Evolutionary conservation across 129 eudicot species (phyloP).

Genomic region (Calendula officinalis): DNA sequence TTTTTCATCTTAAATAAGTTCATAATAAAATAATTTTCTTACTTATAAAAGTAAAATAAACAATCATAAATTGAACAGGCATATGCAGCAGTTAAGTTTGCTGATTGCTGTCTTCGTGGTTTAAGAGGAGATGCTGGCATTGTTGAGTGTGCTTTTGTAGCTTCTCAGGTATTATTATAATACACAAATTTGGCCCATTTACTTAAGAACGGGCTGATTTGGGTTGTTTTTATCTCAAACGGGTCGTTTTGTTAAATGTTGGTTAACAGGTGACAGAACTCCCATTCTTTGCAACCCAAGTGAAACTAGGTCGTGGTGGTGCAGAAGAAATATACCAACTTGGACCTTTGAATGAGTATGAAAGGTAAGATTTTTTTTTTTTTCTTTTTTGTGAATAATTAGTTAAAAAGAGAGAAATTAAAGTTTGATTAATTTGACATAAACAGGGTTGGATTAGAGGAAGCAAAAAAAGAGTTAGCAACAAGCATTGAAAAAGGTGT

Average conservation of each 20-base stretch:
- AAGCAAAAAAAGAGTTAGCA: slow-evolving; percentile 71
- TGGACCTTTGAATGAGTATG: slow-evolving; percentile 82
- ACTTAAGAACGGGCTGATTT: not conserved
- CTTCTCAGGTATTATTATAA: slow-evolving; percentile 55
- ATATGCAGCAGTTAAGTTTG: slow-evolving; percentile 92
- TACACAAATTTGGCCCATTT: not conserved
- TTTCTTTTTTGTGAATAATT: not conserved
- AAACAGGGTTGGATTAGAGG: slow-evolving; percentile 73
- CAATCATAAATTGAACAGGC: slow-evolving; percentile 41
- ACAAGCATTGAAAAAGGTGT: slow-evolving; percentile 83
- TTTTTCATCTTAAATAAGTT: not conserved
- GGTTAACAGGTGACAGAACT: slow-evolving; percentile 71
- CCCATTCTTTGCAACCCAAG: slow-evolving; percentile 84
- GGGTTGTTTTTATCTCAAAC: not conserved
- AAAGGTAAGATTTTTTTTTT: slow-evolving; percentile 43
- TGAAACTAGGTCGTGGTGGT: slow-evolving; percentile 73
- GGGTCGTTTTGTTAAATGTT: not conserved
- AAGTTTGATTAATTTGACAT: slow-evolving; percentile 2
- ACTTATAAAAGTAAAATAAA: not conserved
- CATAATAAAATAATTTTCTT: not conserved
- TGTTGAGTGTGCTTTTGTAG: slow-evolving; percentile 83
- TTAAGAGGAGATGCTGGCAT: slow-evolving; percentile 85
- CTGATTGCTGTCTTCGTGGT: slow-evolving; percentile 82
- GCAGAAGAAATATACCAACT: slow-evolving; percentile 78
- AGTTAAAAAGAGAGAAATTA: not conserved